These are phyloP conservation scores for Neofusicoccum laricinum DNA, from an alignment of 2,329 filamentous ascomycete genomes.

Conservation along the genomic window DNA sequence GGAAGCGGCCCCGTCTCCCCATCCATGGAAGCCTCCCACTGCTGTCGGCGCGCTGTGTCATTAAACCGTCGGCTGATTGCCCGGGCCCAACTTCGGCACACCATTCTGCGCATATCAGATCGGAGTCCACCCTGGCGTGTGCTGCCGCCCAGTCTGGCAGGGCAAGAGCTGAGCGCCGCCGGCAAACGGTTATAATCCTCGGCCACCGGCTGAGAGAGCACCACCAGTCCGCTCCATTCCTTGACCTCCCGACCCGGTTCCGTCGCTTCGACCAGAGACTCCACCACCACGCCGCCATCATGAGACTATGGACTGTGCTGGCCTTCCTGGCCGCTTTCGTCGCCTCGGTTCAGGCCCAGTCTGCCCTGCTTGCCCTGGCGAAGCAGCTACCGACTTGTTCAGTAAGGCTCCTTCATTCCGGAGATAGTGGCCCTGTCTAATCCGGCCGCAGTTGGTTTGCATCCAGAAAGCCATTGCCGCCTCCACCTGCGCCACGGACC, in stretches of 20 bases:
- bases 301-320: conserved; percentile 15
- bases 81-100: not conserved
- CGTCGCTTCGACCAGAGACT: not conserved
- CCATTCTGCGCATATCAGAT: not conserved
- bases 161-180: not conserved
- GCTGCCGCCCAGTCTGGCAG: not conserved
- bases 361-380: not conserved
- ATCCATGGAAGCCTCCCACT: not conserved
- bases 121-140: not conserved
- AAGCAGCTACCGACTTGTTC: conserved; percentile 7
- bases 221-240: conserved; percentile 3
- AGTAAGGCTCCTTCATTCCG: not conserved
- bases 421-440: not conserved
- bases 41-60: not conserved
- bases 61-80: not conserved
- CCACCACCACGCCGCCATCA: not conserved
- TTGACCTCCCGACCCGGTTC: not conserved
- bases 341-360: not conserved
- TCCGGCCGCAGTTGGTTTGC: conserved; percentile 21
- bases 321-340: conserved; percentile 8
- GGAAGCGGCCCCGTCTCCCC: conserved; percentile 10
- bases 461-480: conserved; percentile 25
- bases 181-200: conserved; percentile 1
- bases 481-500: conserved; percentile 37
- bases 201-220: not conserved